Evolutionary conservation across 2,329 filamentous ascomycete species (phyloP).

Genomic region (Penicillium sp.): DNA sequence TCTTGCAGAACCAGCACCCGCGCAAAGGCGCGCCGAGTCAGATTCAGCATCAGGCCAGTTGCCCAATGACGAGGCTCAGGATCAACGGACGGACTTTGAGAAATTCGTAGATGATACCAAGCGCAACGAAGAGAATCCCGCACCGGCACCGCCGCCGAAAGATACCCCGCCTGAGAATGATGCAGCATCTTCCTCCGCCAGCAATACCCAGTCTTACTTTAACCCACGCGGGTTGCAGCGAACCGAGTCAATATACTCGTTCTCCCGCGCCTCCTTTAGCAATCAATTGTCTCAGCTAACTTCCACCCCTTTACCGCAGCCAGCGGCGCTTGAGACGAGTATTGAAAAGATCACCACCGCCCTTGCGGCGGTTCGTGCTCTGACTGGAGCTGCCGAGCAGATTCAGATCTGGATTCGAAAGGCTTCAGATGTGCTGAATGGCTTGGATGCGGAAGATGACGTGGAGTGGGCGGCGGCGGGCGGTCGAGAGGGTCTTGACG

Average conservation of each 20-base stretch:
- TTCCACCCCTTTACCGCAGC: slow-evolving; percentile 80
- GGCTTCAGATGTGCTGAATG: slow-evolving; percentile 79
- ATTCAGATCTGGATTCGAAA: slow-evolving; percentile 92
- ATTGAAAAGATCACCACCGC: slow-evolving; percentile 82
- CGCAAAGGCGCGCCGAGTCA: slow-evolving; percentile 17
- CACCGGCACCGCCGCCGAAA: slow-evolving; percentile 35
- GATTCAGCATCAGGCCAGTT: slow-evolving; percentile 4
- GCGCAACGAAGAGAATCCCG: slow-evolving; percentile 26
- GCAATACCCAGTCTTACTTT: slow-evolving; percentile 40
- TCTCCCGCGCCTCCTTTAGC: slow-evolving; percentile 86
- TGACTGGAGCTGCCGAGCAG: slow-evolving; percentile 83
- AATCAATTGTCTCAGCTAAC: slow-evolving; percentile 90
- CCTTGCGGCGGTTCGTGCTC: slow-evolving; percentile 71
- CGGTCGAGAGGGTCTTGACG: slow-evolving; percentile 53
- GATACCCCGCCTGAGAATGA: slow-evolving; percentile 25
- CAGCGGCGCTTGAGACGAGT: slow-evolving; percentile 72
- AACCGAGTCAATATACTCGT: slow-evolving; percentile 83
- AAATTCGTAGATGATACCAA: slow-evolving; percentile 39
- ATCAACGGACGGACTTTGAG: slow-evolving; percentile 38
- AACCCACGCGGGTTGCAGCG: slow-evolving; percentile 50
- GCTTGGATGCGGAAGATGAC: slow-evolving; percentile 90
- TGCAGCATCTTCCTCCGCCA: slow-evolving; percentile 28
- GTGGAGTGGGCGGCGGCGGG: slow-evolving; percentile 93
- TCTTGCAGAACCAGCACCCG: slow-evolving; percentile 24
- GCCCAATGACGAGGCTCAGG: slow-evolving; percentile 15